Conservation (phyloP, 371 early-diverging fungal genomes). For the Circinella minor region DNA sequence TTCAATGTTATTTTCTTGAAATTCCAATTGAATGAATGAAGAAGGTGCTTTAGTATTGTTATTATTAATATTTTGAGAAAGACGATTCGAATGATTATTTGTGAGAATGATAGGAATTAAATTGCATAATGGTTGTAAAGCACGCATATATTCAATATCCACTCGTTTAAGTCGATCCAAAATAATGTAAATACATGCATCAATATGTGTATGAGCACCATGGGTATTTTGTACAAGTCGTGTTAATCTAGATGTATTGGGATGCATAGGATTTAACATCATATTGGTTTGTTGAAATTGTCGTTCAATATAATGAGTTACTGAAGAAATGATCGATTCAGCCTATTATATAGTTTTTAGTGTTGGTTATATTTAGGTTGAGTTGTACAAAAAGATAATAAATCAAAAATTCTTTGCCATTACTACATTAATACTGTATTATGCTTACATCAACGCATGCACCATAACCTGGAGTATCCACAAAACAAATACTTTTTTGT, state of each 20-base stretch:
- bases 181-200: conserved; percentile 71
- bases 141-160: conserved; percentile 76
- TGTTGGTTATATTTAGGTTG: not conserved
- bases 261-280: conserved; percentile 29
- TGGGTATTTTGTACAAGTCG: conserved; percentile 37
- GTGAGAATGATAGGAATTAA: conserved; percentile 70
- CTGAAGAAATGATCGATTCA: conserved; percentile 33
- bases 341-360: conserved; percentile 23
- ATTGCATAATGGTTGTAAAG: conserved; percentile 60
- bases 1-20: conserved; percentile 48
- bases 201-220: conserved; percentile 68
- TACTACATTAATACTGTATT: not conserved
- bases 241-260: conserved; percentile 22
- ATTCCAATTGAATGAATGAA: conserved; percentile 22
- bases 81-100: conserved; percentile 54
- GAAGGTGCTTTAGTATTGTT: not conserved
- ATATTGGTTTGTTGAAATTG: conserved; percentile 41
- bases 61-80: too few species aligned
- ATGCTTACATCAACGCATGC: conserved; percentile 50
- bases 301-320: conserved; percentile 37
- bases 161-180: conserved; percentile 69
- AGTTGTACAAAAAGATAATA: too few species aligned
- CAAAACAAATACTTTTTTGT: conserved; percentile 45
- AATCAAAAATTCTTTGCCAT: too few species aligned
- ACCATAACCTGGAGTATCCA: conserved; percentile 69